Evolutionary conservation across 2,329 filamentous ascomycete genomes (phyloP).

Genomic region (Aspergillus aculeatus): DNA sequence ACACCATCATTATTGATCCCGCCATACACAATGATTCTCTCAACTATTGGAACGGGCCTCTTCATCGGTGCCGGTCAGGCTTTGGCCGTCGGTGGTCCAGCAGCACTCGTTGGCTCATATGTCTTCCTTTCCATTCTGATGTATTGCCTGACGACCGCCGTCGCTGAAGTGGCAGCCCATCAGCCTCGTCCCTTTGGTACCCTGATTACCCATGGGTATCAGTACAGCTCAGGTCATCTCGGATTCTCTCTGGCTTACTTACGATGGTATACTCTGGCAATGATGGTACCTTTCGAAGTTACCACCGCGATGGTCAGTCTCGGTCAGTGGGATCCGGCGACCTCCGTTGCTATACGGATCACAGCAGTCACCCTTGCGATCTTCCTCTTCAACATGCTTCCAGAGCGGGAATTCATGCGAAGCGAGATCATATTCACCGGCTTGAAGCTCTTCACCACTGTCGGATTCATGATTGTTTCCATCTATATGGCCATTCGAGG

Average conservation of each 20-base stretch:
- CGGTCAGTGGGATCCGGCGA: constrained; percentile 54
- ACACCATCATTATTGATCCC: constrained; percentile 17
- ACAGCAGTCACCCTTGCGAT: constrained; percentile 60
- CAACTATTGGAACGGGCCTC: constrained; percentile 56
- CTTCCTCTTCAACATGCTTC: constrained; percentile 48
- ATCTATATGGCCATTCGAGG: constrained; percentile 55
- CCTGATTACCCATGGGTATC: constrained; percentile 41
- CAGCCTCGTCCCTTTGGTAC: constrained; percentile 39
- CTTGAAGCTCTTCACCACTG: constrained; percentile 51
- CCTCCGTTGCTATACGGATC: constrained; percentile 44
- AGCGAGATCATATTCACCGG: constrained; percentile 51
- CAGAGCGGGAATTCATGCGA: constrained; percentile 50
- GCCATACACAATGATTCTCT: constrained; percentile 50
- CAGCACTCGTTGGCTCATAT: constrained; percentile 54
- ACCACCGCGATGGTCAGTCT: constrained; percentile 65
- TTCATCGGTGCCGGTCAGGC: constrained; percentile 56
- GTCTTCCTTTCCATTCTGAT: constrained; percentile 48
- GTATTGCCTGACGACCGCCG: constrained; percentile 49
- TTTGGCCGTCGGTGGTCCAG: constrained; percentile 52
- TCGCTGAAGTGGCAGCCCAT: constrained; percentile 42
- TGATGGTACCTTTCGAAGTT: constrained; percentile 58
- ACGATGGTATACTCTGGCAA: constrained; percentile 48
- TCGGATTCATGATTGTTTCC: constrained; percentile 50
- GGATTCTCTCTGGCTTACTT: constrained; percentile 41
- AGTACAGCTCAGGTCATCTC: constrained; percentile 39